Percentiles rank a stretch among this genome's conserved stretches.
phyloP scores from a whole-genome alignment of 2,329 filamentous ascomycete species.

The Grosmannia clavigera region DNA sequence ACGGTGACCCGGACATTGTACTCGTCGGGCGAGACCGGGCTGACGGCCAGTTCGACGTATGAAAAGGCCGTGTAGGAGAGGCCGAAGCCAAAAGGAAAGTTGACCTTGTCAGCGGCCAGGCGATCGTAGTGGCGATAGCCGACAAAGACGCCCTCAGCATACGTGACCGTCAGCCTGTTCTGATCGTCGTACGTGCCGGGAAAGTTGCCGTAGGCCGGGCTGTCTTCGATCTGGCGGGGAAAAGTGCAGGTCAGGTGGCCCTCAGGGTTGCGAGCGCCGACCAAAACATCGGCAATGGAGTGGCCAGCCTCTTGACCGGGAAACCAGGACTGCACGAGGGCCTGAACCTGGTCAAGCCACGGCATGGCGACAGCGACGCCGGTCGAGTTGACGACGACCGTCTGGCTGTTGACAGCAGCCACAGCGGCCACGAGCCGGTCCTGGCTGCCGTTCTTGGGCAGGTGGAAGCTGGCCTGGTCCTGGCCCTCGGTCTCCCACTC shows the following conservation, averaged over 20 bases:
- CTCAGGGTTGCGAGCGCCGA: slow-evolving; percentile 50
- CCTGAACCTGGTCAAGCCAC: slow-evolving; percentile 52
- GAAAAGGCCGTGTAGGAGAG: slow-evolving; percentile 65
- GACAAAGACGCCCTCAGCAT: slow-evolving; percentile 70
- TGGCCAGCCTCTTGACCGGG: slow-evolving; percentile 59
- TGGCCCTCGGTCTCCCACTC: slow-evolving; percentile 12
- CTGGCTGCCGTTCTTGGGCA: slow-evolving; percentile 30
- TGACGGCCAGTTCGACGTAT: slow-evolving; percentile 8
- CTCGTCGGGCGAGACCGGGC: slow-evolving; percentile 8
- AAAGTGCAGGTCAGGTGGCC: slow-evolving; percentile 53
- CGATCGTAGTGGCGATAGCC: slow-evolving; percentile 77
- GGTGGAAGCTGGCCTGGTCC: slow-evolving; percentile 9
- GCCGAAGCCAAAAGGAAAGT: slow-evolving; percentile 70
- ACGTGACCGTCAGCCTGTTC: slow-evolving; percentile 58
- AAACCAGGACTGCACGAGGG: slow-evolving; percentile 60
- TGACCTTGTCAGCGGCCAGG: slow-evolving; percentile 31
- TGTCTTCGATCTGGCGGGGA: slow-evolving; percentile 54
- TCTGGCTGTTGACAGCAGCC: slow-evolving; percentile 38
- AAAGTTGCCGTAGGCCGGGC: slow-evolving; percentile 66
- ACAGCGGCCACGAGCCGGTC: slow-evolving; percentile 20
- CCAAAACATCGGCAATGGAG: slow-evolving; percentile 53
- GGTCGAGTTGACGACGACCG: slow-evolving; percentile 57
- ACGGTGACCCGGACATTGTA: neutral
- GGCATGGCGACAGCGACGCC: slow-evolving; percentile 60
- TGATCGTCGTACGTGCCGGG: slow-evolving; percentile 25